A percentile compares a stretch with the other conserved stretches of the same genome.
Conservation (phyloP, 768 basidiomycete species). For the Naganishia vishniacii region DNA sequence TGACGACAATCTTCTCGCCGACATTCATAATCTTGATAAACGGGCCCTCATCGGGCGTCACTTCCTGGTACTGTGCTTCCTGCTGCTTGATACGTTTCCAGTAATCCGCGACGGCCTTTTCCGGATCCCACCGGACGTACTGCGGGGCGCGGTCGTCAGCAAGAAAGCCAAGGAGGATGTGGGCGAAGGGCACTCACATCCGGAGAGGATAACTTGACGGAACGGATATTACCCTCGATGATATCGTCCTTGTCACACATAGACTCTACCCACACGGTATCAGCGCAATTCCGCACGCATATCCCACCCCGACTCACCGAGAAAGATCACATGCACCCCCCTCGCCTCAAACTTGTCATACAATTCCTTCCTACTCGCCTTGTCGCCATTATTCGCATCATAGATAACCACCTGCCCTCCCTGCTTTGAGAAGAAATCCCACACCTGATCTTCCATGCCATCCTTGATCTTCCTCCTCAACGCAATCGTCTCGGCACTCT, state of each 20-base stretch:
- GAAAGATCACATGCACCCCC: constrained; percentile 86
- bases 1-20: constrained; percentile 92
- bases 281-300: background rate
- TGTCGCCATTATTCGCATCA: constrained; percentile 90
- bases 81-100: constrained; percentile 80
- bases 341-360: constrained; percentile 77
- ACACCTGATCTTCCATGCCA: constrained; percentile 83
- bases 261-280: constrained; percentile 61
- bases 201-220: constrained; percentile 95
- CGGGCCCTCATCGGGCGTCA: constrained; percentile 85
- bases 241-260: constrained; percentile 86
- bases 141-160: no score
- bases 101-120: constrained; percentile 87
- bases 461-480: constrained; percentile 67
- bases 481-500: constrained; percentile 66
- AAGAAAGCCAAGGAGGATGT: constrained; percentile 21
- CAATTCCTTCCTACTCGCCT: constrained; percentile 61
- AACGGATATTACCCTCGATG: constrained; percentile 88
- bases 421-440: constrained; percentile 71
- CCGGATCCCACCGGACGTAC: constrained; percentile 91
- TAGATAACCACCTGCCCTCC: constrained; percentile 95
- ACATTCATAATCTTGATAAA: constrained; percentile 94
- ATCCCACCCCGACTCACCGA: constrained; percentile 57
- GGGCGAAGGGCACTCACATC: constrained; percentile 60
- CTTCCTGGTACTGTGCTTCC: constrained; percentile 80